These are phyloP conservation scores for Magnaporthiopsis incrustans DNA, from an alignment of 2,329 filamentous ascomycete genomes.

Conservation along the genomic window DNA sequence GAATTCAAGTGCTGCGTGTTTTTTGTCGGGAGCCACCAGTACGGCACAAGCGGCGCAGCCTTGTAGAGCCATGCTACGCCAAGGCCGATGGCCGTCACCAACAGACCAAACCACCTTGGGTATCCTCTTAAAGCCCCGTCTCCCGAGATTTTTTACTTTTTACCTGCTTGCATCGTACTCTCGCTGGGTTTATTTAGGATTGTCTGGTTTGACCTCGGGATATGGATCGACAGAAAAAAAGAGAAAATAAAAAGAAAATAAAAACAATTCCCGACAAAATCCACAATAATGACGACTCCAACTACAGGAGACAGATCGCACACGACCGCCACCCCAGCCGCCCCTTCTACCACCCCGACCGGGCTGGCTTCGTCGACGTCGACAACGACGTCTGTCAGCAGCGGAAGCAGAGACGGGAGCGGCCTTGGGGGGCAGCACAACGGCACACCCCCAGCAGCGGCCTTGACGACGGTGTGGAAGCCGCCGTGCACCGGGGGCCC, in stretches of 20 bases:
- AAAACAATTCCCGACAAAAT: fast-evolving
- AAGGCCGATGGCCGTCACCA: not conserved
- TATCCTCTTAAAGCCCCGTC: not conserved
- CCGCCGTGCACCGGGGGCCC: slow-evolving; percentile 1
- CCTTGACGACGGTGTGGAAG: slow-evolving; percentile 5
- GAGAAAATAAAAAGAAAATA: not conserved
- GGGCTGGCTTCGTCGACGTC: not conserved
- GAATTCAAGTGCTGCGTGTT: not conserved
- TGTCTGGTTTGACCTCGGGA: not conserved
- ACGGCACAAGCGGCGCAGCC: not conserved
- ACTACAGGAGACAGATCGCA: not conserved
- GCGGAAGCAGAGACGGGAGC: no score
- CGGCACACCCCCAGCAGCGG: not conserved
- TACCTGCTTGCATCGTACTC: not conserved
- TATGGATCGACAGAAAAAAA: not conserved
- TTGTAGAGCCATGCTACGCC: not conserved
- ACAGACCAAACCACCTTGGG: not conserved
- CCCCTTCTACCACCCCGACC: not conserved
- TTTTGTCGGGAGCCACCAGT: not conserved
- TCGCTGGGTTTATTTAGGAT: not conserved
- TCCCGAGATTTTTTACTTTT: not conserved
- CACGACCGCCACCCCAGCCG: no score
- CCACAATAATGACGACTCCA: not conserved
- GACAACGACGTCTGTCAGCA: not conserved
- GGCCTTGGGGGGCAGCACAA: not conserved